Conservation (phyloP, 2,329 filamentous ascomycete genomes). For the Pestalotiopsis fici region DNA sequence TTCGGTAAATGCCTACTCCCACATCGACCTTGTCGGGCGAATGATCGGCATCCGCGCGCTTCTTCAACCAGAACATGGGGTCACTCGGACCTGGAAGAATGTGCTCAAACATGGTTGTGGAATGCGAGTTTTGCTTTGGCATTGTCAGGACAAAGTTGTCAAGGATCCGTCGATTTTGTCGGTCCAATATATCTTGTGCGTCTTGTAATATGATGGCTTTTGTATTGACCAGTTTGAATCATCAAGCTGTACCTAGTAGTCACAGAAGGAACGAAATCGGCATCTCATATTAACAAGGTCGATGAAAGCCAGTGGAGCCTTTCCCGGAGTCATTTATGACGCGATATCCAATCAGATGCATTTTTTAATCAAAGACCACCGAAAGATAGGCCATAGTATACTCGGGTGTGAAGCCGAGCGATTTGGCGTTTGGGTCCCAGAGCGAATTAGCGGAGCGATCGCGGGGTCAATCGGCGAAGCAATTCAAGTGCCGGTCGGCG, state of each 20-base stretch:
- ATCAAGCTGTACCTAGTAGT: background rate
- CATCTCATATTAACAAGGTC: background rate
- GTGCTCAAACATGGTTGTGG: background rate
- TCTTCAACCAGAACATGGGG: slow-evolving; percentile 33
- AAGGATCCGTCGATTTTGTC: background rate
- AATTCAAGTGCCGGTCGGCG: background rate
- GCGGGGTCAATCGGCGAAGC: background rate
- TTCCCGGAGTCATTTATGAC: background rate
- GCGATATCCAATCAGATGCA: background rate
- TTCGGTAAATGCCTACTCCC: slow-evolving; percentile 36
- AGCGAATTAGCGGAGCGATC: background rate
- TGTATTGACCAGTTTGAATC: background rate
- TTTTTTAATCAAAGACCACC: background rate
- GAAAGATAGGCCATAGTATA: background rate
- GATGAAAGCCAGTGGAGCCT: background rate
- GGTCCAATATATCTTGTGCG: background rate
- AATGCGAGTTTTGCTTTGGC: background rate
- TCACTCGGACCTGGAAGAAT: slow-evolving; percentile 17
- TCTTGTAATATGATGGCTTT: background rate
- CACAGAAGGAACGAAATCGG: background rate
- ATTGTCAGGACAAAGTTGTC: background rate
- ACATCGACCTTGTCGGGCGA: slow-evolving; percentile 33
- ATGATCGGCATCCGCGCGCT: slow-evolving; percentile 27
- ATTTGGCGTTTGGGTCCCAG: background rate
- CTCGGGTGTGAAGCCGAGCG: background rate